Evolutionary conservation across 2,329 filamentous ascomycete species (phyloP), one percentile per base, ranked within the genome.

Genomic region (Monilinia fructigena): DNA sequence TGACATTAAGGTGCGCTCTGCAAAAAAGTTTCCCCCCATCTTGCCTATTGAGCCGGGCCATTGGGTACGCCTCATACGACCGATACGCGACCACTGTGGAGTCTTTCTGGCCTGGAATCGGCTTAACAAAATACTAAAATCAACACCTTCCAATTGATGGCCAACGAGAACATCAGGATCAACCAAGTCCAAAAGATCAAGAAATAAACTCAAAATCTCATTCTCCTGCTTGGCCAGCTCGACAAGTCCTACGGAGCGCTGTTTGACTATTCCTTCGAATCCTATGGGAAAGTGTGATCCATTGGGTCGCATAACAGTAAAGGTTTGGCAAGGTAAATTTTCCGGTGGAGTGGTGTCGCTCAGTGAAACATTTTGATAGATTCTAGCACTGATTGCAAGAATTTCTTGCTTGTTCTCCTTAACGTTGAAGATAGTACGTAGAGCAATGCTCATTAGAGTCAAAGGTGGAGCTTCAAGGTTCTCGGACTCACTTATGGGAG

Each of bases 371-470:
- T 96, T 93, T 72, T 97, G 92, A 77, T 98, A 99, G 42, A 98
- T 88, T 72, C 96, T 88, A 47, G 92, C 92, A 78, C 93, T 97
- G 67, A 95, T 92, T 68, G 95, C 87, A 14, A 99, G 81, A 58
- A 99, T 93, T 77, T 99, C 95, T 75, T 97, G 94, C 80, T 96
- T 98, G 80, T 98, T 99, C 65, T 93, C 91, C 76, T 92, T 94
- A 48, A 88, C 84, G 73, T 98, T 97, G 78, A 96, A 91, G 8
- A 89, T 87, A 0, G 93, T 98, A 63, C 95, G 87, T 74, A 99
- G 83, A 10, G 93, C 88, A 69, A 99, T 80, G 77, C 93, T 97
- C 94, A 99, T 97, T n/a, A 99, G 80, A 1, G 93, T 98, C 75
- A 99, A 80, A 10, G 93, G 92, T 28, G 95, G 95, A 1, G 88